Percentiles rank a stretch among this genome's conserved stretches.
Conservation (phyloP, 345 rosid genomes). For the Arabidopsis thaliana region DNA sequence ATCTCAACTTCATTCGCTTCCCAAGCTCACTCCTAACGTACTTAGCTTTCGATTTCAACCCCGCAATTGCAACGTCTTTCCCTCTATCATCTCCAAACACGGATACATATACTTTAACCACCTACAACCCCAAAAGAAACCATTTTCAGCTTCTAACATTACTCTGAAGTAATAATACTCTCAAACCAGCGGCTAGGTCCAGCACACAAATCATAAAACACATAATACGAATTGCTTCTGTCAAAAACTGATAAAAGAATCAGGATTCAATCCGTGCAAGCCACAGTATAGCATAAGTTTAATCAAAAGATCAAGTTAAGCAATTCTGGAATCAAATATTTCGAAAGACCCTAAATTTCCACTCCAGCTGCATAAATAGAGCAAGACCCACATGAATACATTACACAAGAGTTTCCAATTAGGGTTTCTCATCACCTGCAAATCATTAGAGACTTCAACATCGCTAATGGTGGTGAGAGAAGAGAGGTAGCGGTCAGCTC, state of each 20-base stretch:
- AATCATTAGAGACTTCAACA: slow-evolving; percentile 80
- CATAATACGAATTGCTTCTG: background rate
- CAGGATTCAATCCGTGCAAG: background rate
- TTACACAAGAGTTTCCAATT: background rate
- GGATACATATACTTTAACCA: slow-evolving; percentile 92
- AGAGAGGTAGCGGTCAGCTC: slow-evolving; percentile 85
- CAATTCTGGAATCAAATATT: background rate
- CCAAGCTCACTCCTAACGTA: slow-evolving; percentile 83
- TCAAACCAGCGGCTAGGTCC: background rate
- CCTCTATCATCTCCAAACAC: slow-evolving; percentile 98
- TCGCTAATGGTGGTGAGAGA: slow-evolving; percentile 89
- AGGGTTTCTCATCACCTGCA: slow-evolving; percentile 59
- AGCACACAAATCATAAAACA: slow-evolving; percentile 4
- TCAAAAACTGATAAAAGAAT: background rate
- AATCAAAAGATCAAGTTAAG: background rate
- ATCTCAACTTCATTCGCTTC: slow-evolving; percentile 83
- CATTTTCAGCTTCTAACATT: background rate
- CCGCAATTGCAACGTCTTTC: slow-evolving; percentile 83
- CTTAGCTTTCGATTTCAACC: slow-evolving; percentile 80
- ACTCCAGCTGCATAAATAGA: background rate
- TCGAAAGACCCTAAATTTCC: slow-evolving; percentile 26
- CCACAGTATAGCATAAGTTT: background rate
- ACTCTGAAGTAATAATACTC: background rate
- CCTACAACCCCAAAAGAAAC: slow-evolving; percentile 49
- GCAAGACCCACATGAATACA: background rate